Evolutionary conservation across 2,329 filamentous ascomycete species (phyloP), one percentile per base, ranked within the genome.

Genomic region (Pseudonectria foliicola): DNA sequence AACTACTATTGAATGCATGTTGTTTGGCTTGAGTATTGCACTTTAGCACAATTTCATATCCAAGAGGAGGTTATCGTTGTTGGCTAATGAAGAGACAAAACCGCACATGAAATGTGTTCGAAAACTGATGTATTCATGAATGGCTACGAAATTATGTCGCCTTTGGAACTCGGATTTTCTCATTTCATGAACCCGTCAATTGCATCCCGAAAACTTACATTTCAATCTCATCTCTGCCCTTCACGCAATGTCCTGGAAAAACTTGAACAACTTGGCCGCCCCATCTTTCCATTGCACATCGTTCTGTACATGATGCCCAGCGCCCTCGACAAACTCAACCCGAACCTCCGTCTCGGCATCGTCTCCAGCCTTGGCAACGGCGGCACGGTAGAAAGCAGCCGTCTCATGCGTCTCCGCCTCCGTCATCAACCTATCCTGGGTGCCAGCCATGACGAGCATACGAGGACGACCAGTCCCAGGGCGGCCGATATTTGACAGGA

Each of bases 251-350:
- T 16, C 7, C 16, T 40, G 33, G 26, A 65, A 57, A 48, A 70
- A 75, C 0, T 44, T 48, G 14, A 66, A 43, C 21, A 75, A 36
- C 40, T 66, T 68, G 34, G 55, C 50, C 1, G 66, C 69, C 1
- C 70, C 71, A 3, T 60, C 49, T 35, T 70, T 54, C 66, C 67
- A 73, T 26, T 60, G 57, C 10, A 64, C 51, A 44, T 75, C 70
- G 36, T 75, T 72, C 48, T 74, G 69, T 29, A 74, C 40, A 52
- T 76, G 71, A 49, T 76, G 70, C 2, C 64, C 71, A 4, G 68
- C 58, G 3, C 60, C 62, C 3, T 60, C 54, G 1, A 73, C 64
- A 29, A 66, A 52, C 12, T 46, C 58, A 30, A 68, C 52, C 30
- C 54, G 50, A 8, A 73, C 66, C 1, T 64, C 66, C 10, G 55